A percentile compares a stretch with the other conserved stretches of the same genome.
phyloP scores from a whole-genome alignment of 345 rosid species.

The Aegle marmelos region DNA sequence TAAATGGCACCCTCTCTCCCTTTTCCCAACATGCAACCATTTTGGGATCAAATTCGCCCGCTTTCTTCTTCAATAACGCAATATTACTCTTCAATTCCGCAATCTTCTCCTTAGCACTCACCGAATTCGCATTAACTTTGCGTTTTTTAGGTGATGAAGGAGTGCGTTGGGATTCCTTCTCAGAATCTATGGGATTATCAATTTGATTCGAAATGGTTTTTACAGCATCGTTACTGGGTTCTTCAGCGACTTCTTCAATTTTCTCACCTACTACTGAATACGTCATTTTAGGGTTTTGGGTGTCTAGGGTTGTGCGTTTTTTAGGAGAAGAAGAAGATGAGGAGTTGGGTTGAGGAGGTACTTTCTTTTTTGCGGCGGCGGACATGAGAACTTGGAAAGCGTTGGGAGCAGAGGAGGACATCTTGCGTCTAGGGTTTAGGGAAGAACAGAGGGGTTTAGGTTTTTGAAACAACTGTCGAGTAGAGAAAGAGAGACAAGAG shows the following conservation, averaged over 20 bases:
- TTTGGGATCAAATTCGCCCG: constrained; percentile 57
- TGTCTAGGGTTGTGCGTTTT: constrained; percentile 38
- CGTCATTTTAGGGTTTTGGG: constrained; percentile 14
- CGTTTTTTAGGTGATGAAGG: constrained; percentile 11
- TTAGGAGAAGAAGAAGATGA: constrained; percentile 28
- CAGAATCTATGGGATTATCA: neutral
- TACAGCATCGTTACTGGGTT: neutral
- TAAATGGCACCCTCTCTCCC: constrained; percentile 78
- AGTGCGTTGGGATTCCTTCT: constrained; percentile 3
- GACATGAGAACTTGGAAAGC: constrained; percentile 93
- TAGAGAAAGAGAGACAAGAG: constrained; percentile 22
- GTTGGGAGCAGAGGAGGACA: constrained; percentile 62
- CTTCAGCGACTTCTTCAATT: neutral
- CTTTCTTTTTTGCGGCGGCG: constrained; percentile 36
- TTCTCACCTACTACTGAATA: neutral
- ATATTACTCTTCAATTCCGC: constrained; percentile 59
- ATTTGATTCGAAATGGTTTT: constrained; percentile 16
- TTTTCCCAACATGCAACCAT: constrained; percentile 60
- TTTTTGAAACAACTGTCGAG: neutral
- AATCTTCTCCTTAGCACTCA: constrained; percentile 9
- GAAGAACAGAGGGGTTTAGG: neutral
- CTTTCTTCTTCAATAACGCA: constrained; percentile 58
- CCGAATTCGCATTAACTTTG: constrained; percentile 11
- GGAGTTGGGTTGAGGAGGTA: constrained; percentile 6
- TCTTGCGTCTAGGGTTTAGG: constrained; percentile 19